Percentiles rank a stretch among this genome's conserved stretches.
phyloP scores from a whole-genome alignment of 441 rosid genomes.

The Gossypium schwendimanii region DNA sequence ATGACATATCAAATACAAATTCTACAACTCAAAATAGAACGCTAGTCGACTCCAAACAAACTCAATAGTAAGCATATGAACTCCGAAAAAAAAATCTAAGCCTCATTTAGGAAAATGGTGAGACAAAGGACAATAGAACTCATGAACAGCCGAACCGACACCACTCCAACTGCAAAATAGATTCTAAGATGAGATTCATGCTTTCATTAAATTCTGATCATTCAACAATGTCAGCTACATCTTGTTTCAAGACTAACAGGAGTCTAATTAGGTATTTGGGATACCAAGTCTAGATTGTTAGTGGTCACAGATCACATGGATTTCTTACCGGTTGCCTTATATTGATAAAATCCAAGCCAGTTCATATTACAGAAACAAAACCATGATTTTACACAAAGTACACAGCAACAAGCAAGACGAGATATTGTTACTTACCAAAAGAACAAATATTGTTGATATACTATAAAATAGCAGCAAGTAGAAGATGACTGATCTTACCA shows the following conservation, averaged over 20 bases:
- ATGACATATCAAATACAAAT: neutral
- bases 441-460: neutral
- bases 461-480: neutral
- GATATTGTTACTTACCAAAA: neutral
- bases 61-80: neutral
- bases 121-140: too few species aligned
- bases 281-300: too few species aligned
- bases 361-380: neutral
- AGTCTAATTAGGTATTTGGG: too few species aligned
- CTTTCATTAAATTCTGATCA: neutral
- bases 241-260: neutral
- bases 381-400: neutral
- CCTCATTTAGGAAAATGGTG: too few species aligned
- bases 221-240: neutral
- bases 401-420: neutral
- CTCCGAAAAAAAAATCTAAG: neutral
- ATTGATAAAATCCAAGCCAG: neutral
- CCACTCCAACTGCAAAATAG: neutral
- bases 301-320: neutral
- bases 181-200: neutral
- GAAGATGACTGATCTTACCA: constrained; percentile 9
- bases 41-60: neutral
- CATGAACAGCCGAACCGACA: neutral
- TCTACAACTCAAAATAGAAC: neutral
- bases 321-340: neutral